A percentile compares a stretch with the other conserved stretches of the same genome.
Evolutionary conservation across 345 rosid species (phyloP).

Genomic region (thale cress (Arabidopsis thaliana)): DNA sequence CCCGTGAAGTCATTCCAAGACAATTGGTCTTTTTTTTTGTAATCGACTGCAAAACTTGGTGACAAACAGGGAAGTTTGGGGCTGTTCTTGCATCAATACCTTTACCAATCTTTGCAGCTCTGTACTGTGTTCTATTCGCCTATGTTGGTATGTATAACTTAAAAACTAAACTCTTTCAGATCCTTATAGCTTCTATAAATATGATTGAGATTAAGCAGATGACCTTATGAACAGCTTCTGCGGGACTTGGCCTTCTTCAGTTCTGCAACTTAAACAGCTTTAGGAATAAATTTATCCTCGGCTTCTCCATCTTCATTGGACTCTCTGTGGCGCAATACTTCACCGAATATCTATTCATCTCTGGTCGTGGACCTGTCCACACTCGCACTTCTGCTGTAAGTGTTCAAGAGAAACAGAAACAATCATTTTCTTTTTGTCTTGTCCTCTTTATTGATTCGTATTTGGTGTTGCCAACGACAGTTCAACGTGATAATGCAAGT

Average conservation of each 20-base stretch:
- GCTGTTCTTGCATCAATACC: constrained; percentile 92
- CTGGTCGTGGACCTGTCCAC: constrained; percentile 78
- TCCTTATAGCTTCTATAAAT: constrained; percentile 7
- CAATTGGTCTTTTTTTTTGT: not conserved
- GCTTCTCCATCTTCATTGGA: constrained; percentile 83
- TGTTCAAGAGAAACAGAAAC: constrained; percentile 12
- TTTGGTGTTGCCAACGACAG: constrained; percentile 41
- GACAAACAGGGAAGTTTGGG: constrained; percentile 81
- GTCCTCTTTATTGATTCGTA: constrained; percentile 23
- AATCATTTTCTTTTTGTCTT: constrained; percentile 1
- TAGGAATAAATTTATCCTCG: constrained; percentile 80
- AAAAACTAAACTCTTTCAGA: not conserved
- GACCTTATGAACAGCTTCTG: constrained; percentile 63
- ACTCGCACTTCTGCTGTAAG: constrained; percentile 66
- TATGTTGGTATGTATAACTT: constrained; percentile 73
- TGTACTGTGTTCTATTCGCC: constrained; percentile 82
- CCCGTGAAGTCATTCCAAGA: not conserved
- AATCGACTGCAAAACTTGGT: constrained; percentile 3
- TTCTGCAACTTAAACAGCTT: constrained; percentile 89
- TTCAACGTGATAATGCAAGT: constrained; percentile 87
- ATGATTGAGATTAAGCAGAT: not conserved
- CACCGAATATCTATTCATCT: constrained; percentile 56
- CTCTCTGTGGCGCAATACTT: constrained; percentile 88
- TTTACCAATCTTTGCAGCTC: constrained; percentile 77
- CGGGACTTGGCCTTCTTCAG: constrained; percentile 81